Percentiles rank a stretch among this genome's conserved stretches.
phyloP scores from a whole-genome alignment of 768 basidiomycete species.

The Trametes cubensis region DNA sequence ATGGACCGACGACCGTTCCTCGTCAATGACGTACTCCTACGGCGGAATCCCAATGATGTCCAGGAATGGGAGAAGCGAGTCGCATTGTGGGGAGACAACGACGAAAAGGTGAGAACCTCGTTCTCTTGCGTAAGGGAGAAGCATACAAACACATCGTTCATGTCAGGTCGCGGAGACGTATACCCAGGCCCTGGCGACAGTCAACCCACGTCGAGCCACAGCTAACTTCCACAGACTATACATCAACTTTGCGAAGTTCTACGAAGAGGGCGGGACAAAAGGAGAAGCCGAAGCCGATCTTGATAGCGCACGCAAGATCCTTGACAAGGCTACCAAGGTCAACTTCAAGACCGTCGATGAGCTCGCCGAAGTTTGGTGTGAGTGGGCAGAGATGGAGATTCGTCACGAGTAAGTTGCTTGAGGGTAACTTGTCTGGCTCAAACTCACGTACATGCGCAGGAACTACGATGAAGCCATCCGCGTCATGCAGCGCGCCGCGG shows the following conservation, averaged over 20 bases:
- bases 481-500: slow-evolving; percentile 96
- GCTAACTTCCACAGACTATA: slow-evolving; percentile 89
- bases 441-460: slow-evolving; percentile 45
- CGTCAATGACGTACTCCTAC: slow-evolving; percentile 90
- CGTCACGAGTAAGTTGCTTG: slow-evolving; percentile 78
- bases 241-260: slow-evolving; percentile 96
- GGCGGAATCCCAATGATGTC: slow-evolving; percentile 96
- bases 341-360: slow-evolving; percentile 97
- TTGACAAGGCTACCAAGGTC: slow-evolving; percentile 90
- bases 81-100: slow-evolving; percentile 89
- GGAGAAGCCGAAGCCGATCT: slow-evolving; percentile 82
- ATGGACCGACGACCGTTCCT: slow-evolving; percentile 96
- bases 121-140: neutral
- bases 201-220: slow-evolving; percentile 86
- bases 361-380: slow-evolving; percentile 97
- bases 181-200: slow-evolving; percentile 82
- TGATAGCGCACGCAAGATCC: slow-evolving; percentile 84
- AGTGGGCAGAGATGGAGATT: slow-evolving; percentile 98
- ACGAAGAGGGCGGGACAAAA: slow-evolving; percentile 90
- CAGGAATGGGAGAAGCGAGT: slow-evolving; percentile 99
- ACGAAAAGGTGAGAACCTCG: slow-evolving; percentile 72
- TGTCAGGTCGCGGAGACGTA: slow-evolving; percentile 90
- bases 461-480: slow-evolving; percentile 95
- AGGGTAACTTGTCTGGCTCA: neutral
- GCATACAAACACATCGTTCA: neutral